Conservation (phyloP, 2,329 filamentous ascomycete genomes). For the Pseudogymnoascus sp. region DNA sequence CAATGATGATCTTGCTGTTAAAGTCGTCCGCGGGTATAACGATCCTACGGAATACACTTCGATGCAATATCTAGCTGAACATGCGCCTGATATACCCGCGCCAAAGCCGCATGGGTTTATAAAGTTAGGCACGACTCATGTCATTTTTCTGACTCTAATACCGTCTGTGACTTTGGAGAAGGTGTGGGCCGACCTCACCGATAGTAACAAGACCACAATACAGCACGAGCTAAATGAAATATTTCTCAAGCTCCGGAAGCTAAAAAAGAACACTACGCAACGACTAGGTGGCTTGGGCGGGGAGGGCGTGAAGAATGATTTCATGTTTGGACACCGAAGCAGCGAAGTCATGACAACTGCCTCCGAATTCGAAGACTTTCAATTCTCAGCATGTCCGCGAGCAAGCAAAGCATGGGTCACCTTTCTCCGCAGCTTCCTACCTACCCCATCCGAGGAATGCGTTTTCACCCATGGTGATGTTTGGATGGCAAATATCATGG, state of each 20-base stretch:
- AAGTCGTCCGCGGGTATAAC: slow-evolving; percentile 11
- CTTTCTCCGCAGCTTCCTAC: slow-evolving; percentile 14
- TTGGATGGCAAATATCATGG: slow-evolving; percentile 15
- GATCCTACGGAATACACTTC: slow-evolving; percentile 14
- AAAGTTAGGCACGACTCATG: slow-evolving; percentile 8
- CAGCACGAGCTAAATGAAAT: slow-evolving; percentile 10
- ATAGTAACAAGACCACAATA: slow-evolving; percentile 11
- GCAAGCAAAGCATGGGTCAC: slow-evolving; percentile 8
- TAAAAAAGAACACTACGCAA: neutral
- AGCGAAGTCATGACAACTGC: slow-evolving; percentile 12
- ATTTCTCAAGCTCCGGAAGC: slow-evolving; percentile 10
- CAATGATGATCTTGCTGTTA: slow-evolving; percentile 10
- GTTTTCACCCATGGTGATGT: slow-evolving; percentile 17
- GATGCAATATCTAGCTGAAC: slow-evolving; percentile 11
- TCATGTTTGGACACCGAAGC: neutral
- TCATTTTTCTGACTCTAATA: slow-evolving; percentile 14
- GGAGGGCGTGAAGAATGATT: slow-evolving; percentile 12
- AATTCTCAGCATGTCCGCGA: slow-evolving; percentile 12
- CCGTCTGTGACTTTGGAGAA: slow-evolving; percentile 10
- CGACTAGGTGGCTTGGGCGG: slow-evolving; percentile 9
- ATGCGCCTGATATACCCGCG: slow-evolving; percentile 12
- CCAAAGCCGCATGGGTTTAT: slow-evolving; percentile 14
- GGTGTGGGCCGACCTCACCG: slow-evolving; percentile 11
- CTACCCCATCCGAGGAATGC: neutral
- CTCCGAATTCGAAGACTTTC: slow-evolving; percentile 13